Evolutionary conservation across 805 yeast species (phyloP).

Genomic region (Hanseniaspora jakobsenii): DNA sequence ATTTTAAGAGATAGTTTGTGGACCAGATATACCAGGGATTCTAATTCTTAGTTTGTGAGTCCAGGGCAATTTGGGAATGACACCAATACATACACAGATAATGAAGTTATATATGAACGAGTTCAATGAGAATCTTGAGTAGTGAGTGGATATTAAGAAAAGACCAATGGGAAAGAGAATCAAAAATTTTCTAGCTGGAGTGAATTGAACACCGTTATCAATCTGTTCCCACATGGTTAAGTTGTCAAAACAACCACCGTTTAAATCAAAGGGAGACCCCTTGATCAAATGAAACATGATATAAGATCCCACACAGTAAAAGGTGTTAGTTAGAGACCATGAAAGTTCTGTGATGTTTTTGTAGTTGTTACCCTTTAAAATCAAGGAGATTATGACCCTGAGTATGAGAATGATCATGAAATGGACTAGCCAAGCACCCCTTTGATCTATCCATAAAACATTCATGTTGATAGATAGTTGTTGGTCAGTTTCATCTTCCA

Average conservation of each 20-base stretch:
- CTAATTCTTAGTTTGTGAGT: slow-evolving; percentile 66
- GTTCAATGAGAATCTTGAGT: slow-evolving; percentile 69
- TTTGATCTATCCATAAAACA: slow-evolving; percentile 91
- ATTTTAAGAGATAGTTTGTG: slow-evolving; percentile 27
- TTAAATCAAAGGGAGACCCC: slow-evolving; percentile 95
- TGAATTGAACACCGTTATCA: slow-evolving; percentile 90
- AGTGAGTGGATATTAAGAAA: slow-evolving; percentile 79
- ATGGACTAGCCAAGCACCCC: slow-evolving; percentile 95
- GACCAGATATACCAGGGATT: slow-evolving; percentile 37
- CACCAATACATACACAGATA: slow-evolving; percentile 71
- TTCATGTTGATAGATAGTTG: slow-evolving; percentile 77
- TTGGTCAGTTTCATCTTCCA: slow-evolving; percentile 87
- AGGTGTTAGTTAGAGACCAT: slow-evolving; percentile 87
- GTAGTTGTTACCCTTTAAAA: slow-evolving; percentile 33
- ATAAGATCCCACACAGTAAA: slow-evolving; percentile 83
- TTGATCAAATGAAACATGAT: slow-evolving; percentile 94
- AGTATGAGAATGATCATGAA: slow-evolving; percentile 65
- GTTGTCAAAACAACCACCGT: slow-evolving; percentile 89
- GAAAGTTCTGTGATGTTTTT: slow-evolving; percentile 54
- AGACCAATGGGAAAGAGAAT: slow-evolving; percentile 85
- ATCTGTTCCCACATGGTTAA: slow-evolving; percentile 98
- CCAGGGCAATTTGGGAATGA: slow-evolving; percentile 80
- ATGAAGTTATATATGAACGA: slow-evolving; percentile 63
- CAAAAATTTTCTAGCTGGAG: slow-evolving; percentile 88
- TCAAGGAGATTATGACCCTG: slow-evolving; percentile 46